A percentile compares a stretch with the other conserved stretches of the same genome.
Evolutionary conservation across 148 eudicot genomes (phyloP).

Genomic region (Cornus kousa): DNA sequence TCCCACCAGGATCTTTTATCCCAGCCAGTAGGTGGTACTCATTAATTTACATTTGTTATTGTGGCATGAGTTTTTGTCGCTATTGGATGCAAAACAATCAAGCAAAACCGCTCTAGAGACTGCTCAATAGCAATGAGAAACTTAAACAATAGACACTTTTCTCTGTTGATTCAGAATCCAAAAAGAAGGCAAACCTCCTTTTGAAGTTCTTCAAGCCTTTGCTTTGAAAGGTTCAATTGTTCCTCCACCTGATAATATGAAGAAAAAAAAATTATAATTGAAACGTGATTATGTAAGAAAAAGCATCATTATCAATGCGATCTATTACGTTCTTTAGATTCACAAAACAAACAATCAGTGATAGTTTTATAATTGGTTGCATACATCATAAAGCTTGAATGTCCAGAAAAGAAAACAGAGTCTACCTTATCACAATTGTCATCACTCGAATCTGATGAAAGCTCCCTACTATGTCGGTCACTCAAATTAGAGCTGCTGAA

Average conservation of each 20-base stretch:
- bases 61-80: not conserved
- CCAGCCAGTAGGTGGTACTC: not conserved
- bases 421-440: slow-evolving; percentile 43
- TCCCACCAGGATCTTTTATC: slow-evolving; percentile 1
- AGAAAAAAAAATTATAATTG: not conserved
- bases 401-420: slow-evolving; percentile 8
- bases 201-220: slow-evolving; percentile 60
- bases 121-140: not conserved
- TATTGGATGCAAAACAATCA: not conserved
- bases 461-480: slow-evolving; percentile 53
- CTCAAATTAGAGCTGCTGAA: slow-evolving; percentile 45
- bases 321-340: no score
- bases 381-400: not conserved
- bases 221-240: slow-evolving; percentile 41
- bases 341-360: no score
- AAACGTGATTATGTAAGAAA: not conserved
- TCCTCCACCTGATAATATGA: slow-evolving; percentile 45
- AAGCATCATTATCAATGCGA: not conserved
- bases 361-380: not conserved
- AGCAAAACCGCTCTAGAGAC: not conserved
- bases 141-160: not conserved
- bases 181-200: slow-evolving; percentile 56
- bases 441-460: slow-evolving; percentile 59
- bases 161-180: not conserved
- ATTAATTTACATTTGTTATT: not conserved